Conservation (phyloP, 768 basidiomycete species). For the Pleurotus citrinopileatus region DNA sequence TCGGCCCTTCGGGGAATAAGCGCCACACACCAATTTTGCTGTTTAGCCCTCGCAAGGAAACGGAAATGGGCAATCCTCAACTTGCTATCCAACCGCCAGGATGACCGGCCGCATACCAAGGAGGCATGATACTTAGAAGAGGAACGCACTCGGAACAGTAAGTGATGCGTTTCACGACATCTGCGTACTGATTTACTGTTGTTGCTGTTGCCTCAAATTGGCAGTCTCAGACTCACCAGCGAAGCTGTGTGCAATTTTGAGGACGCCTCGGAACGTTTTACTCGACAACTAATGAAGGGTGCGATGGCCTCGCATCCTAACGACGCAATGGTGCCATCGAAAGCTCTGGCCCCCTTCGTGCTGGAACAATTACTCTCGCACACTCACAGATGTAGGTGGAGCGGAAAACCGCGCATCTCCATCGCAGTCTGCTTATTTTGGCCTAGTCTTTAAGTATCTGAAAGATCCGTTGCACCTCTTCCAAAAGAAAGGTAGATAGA, state of each 20-base stretch:
- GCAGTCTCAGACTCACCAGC: too few relatives aligned
- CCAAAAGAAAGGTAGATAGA: not conserved
- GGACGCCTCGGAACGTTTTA: not conserved
- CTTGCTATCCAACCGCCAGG: not conserved
- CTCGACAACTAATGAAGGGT: not conserved
- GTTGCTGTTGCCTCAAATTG: too few relatives aligned
- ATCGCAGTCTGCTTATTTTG: not conserved
- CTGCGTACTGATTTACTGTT: not conserved
- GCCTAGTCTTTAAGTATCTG: not conserved
- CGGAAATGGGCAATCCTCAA: not conserved
- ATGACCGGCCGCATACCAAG: too few relatives aligned
- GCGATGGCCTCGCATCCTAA: not conserved
- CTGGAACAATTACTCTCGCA: too few relatives aligned
- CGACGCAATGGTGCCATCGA: not conserved
- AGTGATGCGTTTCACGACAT: not conserved
- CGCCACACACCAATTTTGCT: too few relatives aligned
- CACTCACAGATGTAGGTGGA: not conserved
- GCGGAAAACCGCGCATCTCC: not conserved
- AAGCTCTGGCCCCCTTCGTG: too few relatives aligned
- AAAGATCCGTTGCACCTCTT: not conserved
- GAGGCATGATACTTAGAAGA: not conserved
- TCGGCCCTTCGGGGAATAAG: too few relatives aligned
- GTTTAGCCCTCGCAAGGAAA: too few relatives aligned
- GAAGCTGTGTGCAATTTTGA: not conserved
- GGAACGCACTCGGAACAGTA: not conserved